phyloP scores from a whole-genome alignment of 371 early-diverging fungal species.

The Syncephalastrum sp. region DNA sequence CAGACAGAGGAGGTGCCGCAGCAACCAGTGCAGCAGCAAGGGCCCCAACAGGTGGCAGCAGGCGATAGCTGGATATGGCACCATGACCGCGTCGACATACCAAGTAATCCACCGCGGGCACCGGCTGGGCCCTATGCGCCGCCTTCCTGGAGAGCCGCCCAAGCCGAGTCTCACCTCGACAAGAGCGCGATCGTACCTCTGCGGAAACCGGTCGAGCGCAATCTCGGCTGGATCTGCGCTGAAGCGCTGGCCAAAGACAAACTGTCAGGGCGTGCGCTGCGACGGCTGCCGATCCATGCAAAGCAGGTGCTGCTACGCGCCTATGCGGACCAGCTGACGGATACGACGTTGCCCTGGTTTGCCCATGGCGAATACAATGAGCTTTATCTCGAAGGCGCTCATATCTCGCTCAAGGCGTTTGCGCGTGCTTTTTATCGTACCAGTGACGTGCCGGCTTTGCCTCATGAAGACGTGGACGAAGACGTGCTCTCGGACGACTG shows the following conservation, averaged over 20 bases:
- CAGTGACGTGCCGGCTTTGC: slow-evolving; percentile 3
- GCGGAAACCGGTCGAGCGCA: too few relatives aligned
- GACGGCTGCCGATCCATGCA: slow-evolving; percentile 1
- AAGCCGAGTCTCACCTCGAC: too few relatives aligned
- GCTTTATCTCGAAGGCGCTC: slow-evolving; percentile 6
- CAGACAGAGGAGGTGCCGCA: neutral
- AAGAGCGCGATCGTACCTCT: too few relatives aligned
- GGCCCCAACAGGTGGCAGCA: too few relatives aligned
- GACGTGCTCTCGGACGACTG: slow-evolving; percentile 8
- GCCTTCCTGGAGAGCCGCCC: too few relatives aligned
- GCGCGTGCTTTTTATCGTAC: neutral
- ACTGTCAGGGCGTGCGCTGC: too few relatives aligned
- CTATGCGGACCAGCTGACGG: slow-evolving; percentile 6
- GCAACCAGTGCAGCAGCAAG: neutral
- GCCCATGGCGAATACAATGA: slow-evolving; percentile 7
- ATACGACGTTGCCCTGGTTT: slow-evolving; percentile 4
- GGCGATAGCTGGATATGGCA: too few relatives aligned
- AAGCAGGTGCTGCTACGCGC: slow-evolving; percentile 10
- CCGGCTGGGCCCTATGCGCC: too few relatives aligned
- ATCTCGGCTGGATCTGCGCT: too few relatives aligned
- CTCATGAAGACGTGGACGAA: neutral
- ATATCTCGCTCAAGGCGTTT: slow-evolving; percentile 6
- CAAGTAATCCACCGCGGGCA: too few relatives aligned
- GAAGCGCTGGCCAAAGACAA: too few relatives aligned
- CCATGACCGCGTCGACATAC: too few relatives aligned